Conservation (phyloP, 345 rosid species). For the Salix purpurea region DNA sequence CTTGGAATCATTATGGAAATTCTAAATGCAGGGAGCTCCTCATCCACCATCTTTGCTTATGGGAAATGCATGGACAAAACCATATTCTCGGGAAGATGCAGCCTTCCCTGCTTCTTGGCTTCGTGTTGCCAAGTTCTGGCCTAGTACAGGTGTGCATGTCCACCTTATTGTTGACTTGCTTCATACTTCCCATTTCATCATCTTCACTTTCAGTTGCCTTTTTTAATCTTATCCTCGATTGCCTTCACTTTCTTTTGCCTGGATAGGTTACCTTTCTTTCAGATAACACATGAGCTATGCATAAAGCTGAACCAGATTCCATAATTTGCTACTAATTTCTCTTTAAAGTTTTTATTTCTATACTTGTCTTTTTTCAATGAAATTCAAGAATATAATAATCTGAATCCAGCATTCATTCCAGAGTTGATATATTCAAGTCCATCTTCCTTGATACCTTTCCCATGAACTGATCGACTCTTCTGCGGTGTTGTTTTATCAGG, state of each 20-base stretch:
- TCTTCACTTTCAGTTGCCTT: background rate
- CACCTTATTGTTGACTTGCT: background rate
- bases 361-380: background rate
- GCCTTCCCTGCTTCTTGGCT: conserved; percentile 99
- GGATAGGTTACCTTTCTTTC: background rate
- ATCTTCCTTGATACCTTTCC: background rate
- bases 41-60: conserved; percentile 98
- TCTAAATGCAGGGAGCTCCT: conserved; percentile 80
- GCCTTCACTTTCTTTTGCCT: background rate
- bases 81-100: conserved; percentile 88
- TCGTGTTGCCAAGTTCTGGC: conserved; percentile 89
- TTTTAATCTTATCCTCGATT: background rate
- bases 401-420: background rate
- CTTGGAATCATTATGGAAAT: background rate
- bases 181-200: background rate
- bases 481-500: conserved; percentile 35
- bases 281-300: background rate
- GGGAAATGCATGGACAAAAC: conserved; percentile 92
- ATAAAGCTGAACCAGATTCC: too few species aligned
- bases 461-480: background rate
- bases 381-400: background rate
- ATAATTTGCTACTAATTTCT: too few species aligned
- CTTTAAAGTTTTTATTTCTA: too few species aligned
- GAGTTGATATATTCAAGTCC: background rate
- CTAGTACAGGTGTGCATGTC: conserved; percentile 53